phyloP scores from a whole-genome alignment of 768 basidiomycete genomes.

The Psilocybe azurescens region DNA sequence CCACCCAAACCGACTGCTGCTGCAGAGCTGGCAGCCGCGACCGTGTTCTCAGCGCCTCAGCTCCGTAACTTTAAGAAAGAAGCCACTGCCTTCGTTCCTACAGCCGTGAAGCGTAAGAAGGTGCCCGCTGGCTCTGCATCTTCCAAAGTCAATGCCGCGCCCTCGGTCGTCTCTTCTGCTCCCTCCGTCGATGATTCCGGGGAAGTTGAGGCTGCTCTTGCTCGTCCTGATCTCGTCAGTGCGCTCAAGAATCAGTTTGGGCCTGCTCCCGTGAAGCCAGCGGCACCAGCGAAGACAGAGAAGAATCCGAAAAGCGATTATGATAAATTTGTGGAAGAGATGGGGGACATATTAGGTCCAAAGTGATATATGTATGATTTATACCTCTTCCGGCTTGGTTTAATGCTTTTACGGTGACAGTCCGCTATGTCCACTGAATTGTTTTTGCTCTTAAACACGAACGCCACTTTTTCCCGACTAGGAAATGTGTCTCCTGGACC shows the following conservation, averaged over 20 bases:
- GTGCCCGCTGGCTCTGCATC: constrained; percentile 36
- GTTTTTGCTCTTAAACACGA: no score
- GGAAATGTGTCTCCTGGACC: no score
- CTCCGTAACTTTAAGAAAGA: constrained; percentile 95
- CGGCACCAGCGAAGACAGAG: constrained; percentile 24
- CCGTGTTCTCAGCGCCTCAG: constrained; percentile 84
- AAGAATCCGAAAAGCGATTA: constrained; percentile 69
- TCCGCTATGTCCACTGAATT: no score
- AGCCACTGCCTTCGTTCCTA: constrained; percentile 89
- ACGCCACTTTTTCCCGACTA: no score
- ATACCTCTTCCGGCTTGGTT: not conserved
- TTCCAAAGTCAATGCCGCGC: constrained; percentile 67
- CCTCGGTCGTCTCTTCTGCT: constrained; percentile 45
- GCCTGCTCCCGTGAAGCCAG: constrained; percentile 32
- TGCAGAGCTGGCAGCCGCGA: constrained; percentile 57
- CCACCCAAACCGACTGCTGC: constrained; percentile 40
- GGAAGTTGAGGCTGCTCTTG: constrained; percentile 35
- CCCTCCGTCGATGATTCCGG: constrained; percentile 31
- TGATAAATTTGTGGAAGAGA: constrained; percentile 76
- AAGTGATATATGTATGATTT: constrained; percentile 13
- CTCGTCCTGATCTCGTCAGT: constrained; percentile 70
- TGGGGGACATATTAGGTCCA: constrained; percentile 67
- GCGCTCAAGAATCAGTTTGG: constrained; percentile 68
- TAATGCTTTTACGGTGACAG: no score
- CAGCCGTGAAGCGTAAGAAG: constrained; percentile 80